Evolutionary conservation across 257 asterid species (phyloP), one percentile per base, ranked within the genome.

Genomic region (Rauvolfia tetraphylla): DNA sequence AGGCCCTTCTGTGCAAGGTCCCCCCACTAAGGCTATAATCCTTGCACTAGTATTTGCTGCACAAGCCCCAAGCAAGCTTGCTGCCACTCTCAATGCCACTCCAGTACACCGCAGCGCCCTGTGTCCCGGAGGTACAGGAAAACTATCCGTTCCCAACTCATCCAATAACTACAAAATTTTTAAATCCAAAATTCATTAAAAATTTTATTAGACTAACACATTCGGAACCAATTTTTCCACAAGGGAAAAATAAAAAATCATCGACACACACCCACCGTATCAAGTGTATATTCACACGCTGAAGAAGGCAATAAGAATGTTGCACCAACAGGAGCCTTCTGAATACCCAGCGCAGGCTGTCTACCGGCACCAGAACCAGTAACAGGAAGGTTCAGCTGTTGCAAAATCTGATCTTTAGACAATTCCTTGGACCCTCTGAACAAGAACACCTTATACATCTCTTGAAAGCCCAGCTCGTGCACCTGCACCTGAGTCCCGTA

Each of bases 1-100:
- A 49, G 99, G 98, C 68, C 99, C 99, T 88, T 92, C 98, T 1
- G 99, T 95, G 81, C 99, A 93, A 53, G 99, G 99, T 79, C 99
- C 99, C 62, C 99, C 99, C 18, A 95, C 97, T 79, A 95, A 87
- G 72, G 94, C 89, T 68, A 95, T 72, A 81, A 95, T 93, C 82
- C 98, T 84, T 68, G 95, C 97, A 83, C 96, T 93, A 71, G 96
- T 87, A 73, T 96, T 97, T 33, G 95, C 89, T 74, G 83, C 79
- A 48, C 96, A 93, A 76, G 97, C 98, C 34, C 97, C 94, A 38
- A 95, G 89, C 80, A 95, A 84, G 33, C 99, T 96, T 20, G 96
- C 90, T 42, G 99, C 98, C 59, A 95, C 97, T 79, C 98, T 89
- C 85, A 95, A 81, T 0, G 99, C 98, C 62, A 89, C 96, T 51